Evolutionary conservation across 2,329 filamentous ascomycete species (phyloP).

Genomic region (Myriosclerotinia curreyana): DNA sequence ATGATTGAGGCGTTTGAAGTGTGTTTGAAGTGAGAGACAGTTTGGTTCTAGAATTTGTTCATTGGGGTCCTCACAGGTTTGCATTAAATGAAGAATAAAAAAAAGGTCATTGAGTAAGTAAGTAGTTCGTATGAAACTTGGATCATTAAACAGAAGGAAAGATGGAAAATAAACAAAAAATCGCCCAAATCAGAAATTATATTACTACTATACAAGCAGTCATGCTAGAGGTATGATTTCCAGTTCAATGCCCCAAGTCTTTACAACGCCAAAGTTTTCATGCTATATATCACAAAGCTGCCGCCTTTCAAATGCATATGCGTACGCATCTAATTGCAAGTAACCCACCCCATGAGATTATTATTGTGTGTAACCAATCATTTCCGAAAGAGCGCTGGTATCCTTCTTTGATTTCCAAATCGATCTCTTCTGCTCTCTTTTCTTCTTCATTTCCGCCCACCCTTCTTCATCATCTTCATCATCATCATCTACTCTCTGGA

Average conservation of each 20-base stretch:
- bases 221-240: slow-evolving; percentile 20
- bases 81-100: background rate
- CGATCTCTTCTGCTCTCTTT: slow-evolving; percentile 66
- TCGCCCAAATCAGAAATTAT: slow-evolving; percentile 22
- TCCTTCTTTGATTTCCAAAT: slow-evolving; percentile 61
- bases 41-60: slow-evolving; percentile 8
- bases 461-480: slow-evolving; percentile 64
- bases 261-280: slow-evolving; percentile 24
- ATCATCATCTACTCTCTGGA: slow-evolving; percentile 45
- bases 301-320: slow-evolving; percentile 22
- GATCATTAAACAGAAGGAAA: slow-evolving; percentile 14
- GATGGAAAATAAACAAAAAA: background rate
- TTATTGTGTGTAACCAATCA: slow-evolving; percentile 35
- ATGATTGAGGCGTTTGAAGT: slow-evolving; percentile 11
- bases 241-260: slow-evolving; percentile 23
- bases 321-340: slow-evolving; percentile 21
- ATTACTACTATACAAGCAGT: slow-evolving; percentile 25
- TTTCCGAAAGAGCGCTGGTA: slow-evolving; percentile 37
- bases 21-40: background rate
- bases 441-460: slow-evolving; percentile 68
- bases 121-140: background rate
- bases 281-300: slow-evolving; percentile 23
- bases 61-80: background rate
- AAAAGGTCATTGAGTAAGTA: slow-evolving; percentile 3
- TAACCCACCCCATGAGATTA: slow-evolving; percentile 24